phyloP scores from a whole-genome alignment of 257 asterid genomes.

The Solanum virginianum region DNA sequence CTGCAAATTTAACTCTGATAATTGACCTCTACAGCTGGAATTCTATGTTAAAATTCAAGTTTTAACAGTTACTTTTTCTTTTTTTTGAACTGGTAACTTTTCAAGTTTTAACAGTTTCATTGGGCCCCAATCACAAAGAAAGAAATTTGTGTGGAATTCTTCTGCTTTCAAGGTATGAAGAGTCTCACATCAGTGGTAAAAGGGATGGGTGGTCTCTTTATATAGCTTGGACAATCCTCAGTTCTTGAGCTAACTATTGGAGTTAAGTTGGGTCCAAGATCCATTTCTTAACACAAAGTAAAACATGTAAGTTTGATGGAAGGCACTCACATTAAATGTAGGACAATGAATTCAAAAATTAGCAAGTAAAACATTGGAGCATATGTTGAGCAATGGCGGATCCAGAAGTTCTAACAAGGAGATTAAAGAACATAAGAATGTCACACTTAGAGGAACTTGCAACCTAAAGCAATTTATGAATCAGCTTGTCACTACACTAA shows the following conservation, averaged over 20 bases:
- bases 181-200: background rate
- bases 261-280: background rate
- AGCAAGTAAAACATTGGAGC: background rate
- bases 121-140: background rate
- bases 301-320: background rate
- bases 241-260: background rate
- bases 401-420: background rate
- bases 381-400: background rate
- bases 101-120: background rate
- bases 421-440: background rate
- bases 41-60: background rate
- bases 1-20: background rate
- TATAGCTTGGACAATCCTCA: background rate
- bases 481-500: background rate
- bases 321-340: background rate
- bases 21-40: background rate
- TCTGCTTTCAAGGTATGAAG: background rate
- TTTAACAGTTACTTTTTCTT: too few relatives aligned
- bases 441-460: background rate
- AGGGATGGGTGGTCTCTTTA: background rate
- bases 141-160: background rate
- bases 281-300: background rate
- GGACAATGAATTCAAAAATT: background rate
- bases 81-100: too few relatives aligned
- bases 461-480: background rate